Evolutionary conservation across 169 alveolate species (phyloP).

Genomic region (Plasmodium falciparum): DNA sequence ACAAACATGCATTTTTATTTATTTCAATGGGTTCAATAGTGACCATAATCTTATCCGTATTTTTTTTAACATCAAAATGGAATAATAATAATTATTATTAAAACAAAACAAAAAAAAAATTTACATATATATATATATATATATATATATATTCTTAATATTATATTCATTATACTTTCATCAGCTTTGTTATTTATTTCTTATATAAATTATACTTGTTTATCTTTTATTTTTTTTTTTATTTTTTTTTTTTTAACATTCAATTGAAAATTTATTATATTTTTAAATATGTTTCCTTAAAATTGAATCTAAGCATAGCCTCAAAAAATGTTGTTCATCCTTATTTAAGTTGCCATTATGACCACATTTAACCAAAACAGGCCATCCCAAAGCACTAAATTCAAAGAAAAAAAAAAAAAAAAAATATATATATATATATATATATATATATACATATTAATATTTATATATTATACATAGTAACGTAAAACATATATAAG

Average conservation of each 20-base stretch:
- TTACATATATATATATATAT: not conserved
- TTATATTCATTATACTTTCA: not conserved
- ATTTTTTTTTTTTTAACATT: not conserved
- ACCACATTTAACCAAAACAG: constrained; percentile 62
- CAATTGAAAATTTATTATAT: not conserved
- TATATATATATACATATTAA: not conserved
- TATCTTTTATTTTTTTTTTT: not conserved
- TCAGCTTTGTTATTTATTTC: not conserved
- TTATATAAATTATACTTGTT: not conserved
- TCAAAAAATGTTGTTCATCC: constrained; percentile 35
- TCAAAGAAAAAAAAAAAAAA: constrained; percentile 13
- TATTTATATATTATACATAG: not conserved
- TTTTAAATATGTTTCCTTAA: constrained; percentile 29
- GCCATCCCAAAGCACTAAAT: constrained; percentile 67
- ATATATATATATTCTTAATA: not conserved
- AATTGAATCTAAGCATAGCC: constrained; percentile 29
- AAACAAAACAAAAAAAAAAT: not conserved
- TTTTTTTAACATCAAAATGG: constrained; percentile 53
- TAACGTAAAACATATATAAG: too few relatives aligned
- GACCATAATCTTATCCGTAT: constrained; percentile 52
- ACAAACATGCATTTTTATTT: constrained; percentile 28
- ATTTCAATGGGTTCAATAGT: constrained; percentile 44
- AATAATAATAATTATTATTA: constrained; percentile 22
- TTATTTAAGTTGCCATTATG: constrained; percentile 64
- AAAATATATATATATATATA: not conserved